Percentiles rank a stretch among this genome's conserved stretches.
phyloP scores from a whole-genome alignment of 2,329 filamentous ascomycete species.

The Cryoendolithus antarcticus region DNA sequence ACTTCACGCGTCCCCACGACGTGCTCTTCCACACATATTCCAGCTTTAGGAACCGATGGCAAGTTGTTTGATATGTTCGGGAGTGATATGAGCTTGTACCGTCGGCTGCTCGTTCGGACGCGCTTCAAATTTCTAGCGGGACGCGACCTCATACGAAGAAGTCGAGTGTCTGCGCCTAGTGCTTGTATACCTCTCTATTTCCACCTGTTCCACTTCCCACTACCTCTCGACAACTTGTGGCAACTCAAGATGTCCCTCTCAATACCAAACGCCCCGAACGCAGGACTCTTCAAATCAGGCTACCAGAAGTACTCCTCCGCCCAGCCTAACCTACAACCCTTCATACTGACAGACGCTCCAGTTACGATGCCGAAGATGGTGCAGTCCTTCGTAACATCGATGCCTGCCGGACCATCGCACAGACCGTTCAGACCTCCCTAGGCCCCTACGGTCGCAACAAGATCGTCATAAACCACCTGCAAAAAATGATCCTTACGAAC shows the following conservation, averaged over 20 bases:
- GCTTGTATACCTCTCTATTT: too few species aligned
- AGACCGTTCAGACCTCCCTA: conserved; percentile 91
- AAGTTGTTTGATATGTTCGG: too few species aligned
- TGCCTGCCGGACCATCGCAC: conserved; percentile 88
- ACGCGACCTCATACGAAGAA: too few species aligned
- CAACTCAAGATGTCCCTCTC: conserved; percentile 68
- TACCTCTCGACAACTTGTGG: too few species aligned
- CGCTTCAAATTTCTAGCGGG: too few species aligned
- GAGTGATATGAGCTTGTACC: too few species aligned
- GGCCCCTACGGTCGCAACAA: conserved; percentile 98
- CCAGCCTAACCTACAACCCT: conserved; percentile 8
- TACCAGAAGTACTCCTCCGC: conserved; percentile 66
- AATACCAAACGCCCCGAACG: conserved; percentile 87
- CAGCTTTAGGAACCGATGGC: too few species aligned
- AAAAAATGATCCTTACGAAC: conserved; percentile 98
- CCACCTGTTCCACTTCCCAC: too few species aligned
- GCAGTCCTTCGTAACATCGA: conserved; percentile 98
- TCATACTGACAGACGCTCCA: conserved; percentile 30
- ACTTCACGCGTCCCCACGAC: too few species aligned
- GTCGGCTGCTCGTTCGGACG: too few species aligned
- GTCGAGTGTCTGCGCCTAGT: too few species aligned
- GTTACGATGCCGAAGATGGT: conserved; percentile 98
- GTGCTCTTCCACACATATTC: too few species aligned
- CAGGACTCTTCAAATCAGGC: conserved; percentile 86
- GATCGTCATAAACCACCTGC: conserved; percentile 98